Evolutionary conservation across 2,329 filamentous ascomycete species (phyloP).

Genomic region (Fusarium torulosum): DNA sequence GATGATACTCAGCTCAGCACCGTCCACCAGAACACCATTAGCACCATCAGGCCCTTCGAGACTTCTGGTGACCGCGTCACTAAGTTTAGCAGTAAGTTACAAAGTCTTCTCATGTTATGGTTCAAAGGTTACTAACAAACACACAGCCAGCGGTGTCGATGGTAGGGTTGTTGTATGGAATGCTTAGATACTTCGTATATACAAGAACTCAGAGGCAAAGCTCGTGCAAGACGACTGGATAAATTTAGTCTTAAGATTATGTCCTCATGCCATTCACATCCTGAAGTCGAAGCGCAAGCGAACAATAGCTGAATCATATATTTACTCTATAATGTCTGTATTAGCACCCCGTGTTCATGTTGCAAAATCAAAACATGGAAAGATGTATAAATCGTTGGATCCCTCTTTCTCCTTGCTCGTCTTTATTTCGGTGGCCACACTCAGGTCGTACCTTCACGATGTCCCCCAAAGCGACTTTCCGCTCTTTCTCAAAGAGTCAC

Average conservation of each 20-base stretch:
- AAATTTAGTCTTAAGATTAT: not conserved
- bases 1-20: constrained; percentile 96
- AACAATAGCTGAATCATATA: not conserved
- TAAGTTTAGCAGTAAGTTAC: constrained; percentile 86
- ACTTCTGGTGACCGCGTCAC: constrained; percentile 72
- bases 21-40: constrained; percentile 96
- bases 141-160: constrained; percentile 81
- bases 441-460: no score
- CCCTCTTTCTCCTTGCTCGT: no score
- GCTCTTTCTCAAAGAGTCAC: not conserved
- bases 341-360: no score
- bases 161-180: constrained; percentile 85
- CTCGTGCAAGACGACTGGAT: not conserved
- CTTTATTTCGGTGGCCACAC: no score
- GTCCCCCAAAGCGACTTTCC: not conserved
- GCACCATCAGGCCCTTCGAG: constrained; percentile 82
- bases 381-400: no score
- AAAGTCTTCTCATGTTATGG: not conserved
- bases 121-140: constrained; percentile 45
- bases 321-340: no score
- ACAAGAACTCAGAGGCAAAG: no score
- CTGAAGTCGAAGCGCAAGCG: not conserved
- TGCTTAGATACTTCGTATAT: constrained; percentile 58
- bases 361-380: no score
- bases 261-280: not conserved